Evolutionary conservation across 805 yeast genomes (phyloP), one percentile per base, ranked within the genome.

Genomic region (Wickerhamiella parazyma): DNA sequence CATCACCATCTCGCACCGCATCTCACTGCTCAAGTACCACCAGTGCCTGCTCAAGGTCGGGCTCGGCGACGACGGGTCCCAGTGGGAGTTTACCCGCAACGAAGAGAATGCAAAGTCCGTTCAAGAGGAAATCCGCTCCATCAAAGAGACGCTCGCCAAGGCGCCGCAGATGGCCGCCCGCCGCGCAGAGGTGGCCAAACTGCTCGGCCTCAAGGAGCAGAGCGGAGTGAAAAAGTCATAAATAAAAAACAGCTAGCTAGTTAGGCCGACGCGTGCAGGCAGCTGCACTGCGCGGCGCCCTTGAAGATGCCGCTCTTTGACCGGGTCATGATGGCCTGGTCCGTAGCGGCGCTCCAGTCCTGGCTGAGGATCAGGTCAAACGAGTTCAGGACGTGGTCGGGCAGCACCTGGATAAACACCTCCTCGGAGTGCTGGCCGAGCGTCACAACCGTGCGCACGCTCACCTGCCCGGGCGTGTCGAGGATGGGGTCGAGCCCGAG

Each of bases 1-100:
- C 50, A 74, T 86, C 45, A 84, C 95, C 1, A 72, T 86, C 47
- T 73, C 84, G 21, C 95, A 86, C 59, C 72, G 95, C 38, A 89
- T 93, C 24, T 69, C 83, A 35, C 67, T 86, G 57, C 73, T 83
- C 63, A 83, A 83, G 60, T 86, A 85, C 59, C 96, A 86, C 59
- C 86, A 80, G 51, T 74, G 72, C 51, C 66, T 83, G 21, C 64
- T 87, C 44, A 83, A 80, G 51, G 71, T 87, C 33, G 72, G 78
- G 22, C 73, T 72, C 28, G 69, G 70, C 36, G 70, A 73, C 7
- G 62, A 64, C 33, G 58, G 59, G 16, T 38, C 49, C 19, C 61
- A 65, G 11, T 79, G 81, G 78, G 67, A 67, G 20, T 63, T 78
- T 60, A 80, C 78, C 52, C 75, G 76, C 48, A 66, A 77, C 50